Base-by-base conservation (phyloP, 345 rosid species). In the Citrus australasica region DNA sequence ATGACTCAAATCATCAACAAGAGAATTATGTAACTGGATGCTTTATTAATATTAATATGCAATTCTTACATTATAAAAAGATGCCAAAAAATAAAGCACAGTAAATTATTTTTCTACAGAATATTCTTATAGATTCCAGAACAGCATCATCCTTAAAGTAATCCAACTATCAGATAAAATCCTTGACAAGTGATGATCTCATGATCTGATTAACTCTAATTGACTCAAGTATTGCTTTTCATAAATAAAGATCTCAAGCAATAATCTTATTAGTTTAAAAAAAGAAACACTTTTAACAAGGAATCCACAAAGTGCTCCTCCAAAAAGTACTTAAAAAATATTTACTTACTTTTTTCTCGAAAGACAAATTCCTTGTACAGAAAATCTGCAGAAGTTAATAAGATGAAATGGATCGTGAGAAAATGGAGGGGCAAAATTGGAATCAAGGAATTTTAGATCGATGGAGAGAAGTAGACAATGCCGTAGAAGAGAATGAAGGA, bases 291-390 rank as follows among this genome's bases (percentile, higher is more conserved):
- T 56, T 62, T 30, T 30, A 3, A 65, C 32, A 65, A 17, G 33
- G 68, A 65, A 65, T 33, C 68, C 33, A 65, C 2, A 7, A 16
- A 65, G 13, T 19, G 37, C 38, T 63, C 17, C 38, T 63, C 38
- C 22, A 28, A 6, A 63, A 63, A 59, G 25, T 27, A n/a, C 10
- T 8, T 22, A 35, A 37, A 37, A 7, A 30, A 16, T 16, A 56
- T 53, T 13, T 14, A 21, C 19, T 73, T 68, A 93, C 94, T 82
- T 88, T 75, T 56, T 82, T 62, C 67, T 64, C 16, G 78, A 79
- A 75, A 78, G 79, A 71, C 30, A n/a, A 86, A 82, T 61, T 82
- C 78, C 80, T 37, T 58, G 83, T 9, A 46, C 74, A 32, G 74
- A 42, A 74, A 83, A 55, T 48, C 74, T 84, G 78, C 53, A 75